Percentiles rank a stretch among this genome's conserved stretches.
Conservation (phyloP, 176 grass and related monocot genomes). For the barley (Hordeum vulgare) region MorexV3_pseudomolecules_assembly NC_058518.1:420083837-420084336, state of each 20-base stretch:
- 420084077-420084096: too few species aligned
- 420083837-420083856: background rate
- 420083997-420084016: background rate
- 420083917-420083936: background rate
- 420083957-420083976: background rate
- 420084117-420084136: background rate
- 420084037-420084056: background rate
- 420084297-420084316: too few species aligned
- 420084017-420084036: background rate
- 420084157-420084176: background rate
- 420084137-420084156: background rate
- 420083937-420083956: background rate
- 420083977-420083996: background rate
- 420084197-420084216: too few species aligned
- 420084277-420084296: too few species aligned
- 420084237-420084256: too few species aligned
- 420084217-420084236: too few species aligned
- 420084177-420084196: background rate
- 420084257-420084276: too few species aligned
- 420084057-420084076: too few species aligned
- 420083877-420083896: background rate
- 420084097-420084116: background rate
- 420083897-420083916: background rate
- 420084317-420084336: too few species aligned
- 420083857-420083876: background rate